Base-by-base conservation (phyloP, 805 yeast genomes). In the Saccharomycopsis lassenensis region DNA sequence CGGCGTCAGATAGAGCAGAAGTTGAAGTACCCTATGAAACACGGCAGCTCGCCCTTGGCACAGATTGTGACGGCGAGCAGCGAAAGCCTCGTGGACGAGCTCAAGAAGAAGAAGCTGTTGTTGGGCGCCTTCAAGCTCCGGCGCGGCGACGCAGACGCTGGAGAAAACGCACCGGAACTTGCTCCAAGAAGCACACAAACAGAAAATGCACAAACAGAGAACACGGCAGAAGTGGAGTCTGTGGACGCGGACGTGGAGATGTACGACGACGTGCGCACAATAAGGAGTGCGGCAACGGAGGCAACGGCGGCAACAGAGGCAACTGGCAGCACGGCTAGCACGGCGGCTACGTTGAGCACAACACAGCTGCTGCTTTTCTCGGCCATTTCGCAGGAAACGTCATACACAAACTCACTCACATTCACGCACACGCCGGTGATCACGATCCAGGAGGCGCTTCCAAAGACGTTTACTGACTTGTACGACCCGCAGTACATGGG, bases 401-500 rank as follows among this genome's bases (percentile, higher is more conserved):
- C 31, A 12, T 19, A 19, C 10, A 31, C 14, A 40, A 29, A 23
- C 32, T 41, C 10, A 7, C 41, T 5, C 29, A n/a, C n/a, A n/a
- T n/a, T n/a, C n/a, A n/a, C 34, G 11, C 4, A 32, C 4, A 35
- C 39, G 4, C 37, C 41, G 11, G 34, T 45, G 24, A 35, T 62
- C 4, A 49, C 65, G 1, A 50, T 74, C 21, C 59, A 65, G 34
- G 67, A 71, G 17, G 74, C 71, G 0, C 46, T 75, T n/a, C 82
- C 82, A 1, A 51, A 52, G 11, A 57, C 58, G 19, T 76, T 64
- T 46, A 49, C 56, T 15, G 75, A 71, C 47, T 71, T 73, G 70
- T 76, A 76, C 49, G 56, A 75, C 0, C 67, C 75, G 1, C 80
- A 74, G 40, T 52, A 72, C 8, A 53, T 69, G 17, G 60, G 63